Evolutionary conservation across 805 yeast species (phyloP).

Genomic region (Suhomyces sp.): DNA sequence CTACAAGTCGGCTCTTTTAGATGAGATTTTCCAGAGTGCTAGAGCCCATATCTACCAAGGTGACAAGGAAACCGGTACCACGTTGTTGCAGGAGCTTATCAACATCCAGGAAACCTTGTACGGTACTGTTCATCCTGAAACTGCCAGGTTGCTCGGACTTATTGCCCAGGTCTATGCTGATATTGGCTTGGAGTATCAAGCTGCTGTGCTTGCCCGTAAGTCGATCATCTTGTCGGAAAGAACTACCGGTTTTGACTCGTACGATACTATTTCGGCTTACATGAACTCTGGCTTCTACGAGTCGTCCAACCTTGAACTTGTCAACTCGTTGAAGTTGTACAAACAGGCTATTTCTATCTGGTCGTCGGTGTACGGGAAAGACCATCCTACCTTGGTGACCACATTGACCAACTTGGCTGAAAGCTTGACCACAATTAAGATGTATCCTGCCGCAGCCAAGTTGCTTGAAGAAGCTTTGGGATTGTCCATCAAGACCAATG

Average conservation of each 20-base stretch:
- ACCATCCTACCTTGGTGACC: slow-evolving; percentile 69
- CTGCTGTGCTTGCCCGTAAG: slow-evolving; percentile 63
- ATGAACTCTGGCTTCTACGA: slow-evolving; percentile 76
- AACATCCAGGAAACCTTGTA: slow-evolving; percentile 77
- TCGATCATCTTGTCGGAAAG: slow-evolving; percentile 77
- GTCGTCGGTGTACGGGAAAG: slow-evolving; percentile 53
- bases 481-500: slow-evolving; percentile 51
- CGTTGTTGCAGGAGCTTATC: slow-evolving; percentile 66
- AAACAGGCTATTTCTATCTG: slow-evolving; percentile 59
- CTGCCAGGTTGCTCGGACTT: slow-evolving; percentile 64
- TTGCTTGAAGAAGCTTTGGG: slow-evolving; percentile 55
- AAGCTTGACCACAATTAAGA: slow-evolving; percentile 53
- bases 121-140: slow-evolving; percentile 76
- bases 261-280: slow-evolving; percentile 68
- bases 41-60: slow-evolving; percentile 38
- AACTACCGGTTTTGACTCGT: slow-evolving; percentile 74
- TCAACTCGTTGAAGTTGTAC: slow-evolving; percentile 61
- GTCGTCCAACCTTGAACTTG: slow-evolving; percentile 52
- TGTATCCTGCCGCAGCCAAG: slow-evolving; percentile 46
- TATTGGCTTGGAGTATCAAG: slow-evolving; percentile 52
- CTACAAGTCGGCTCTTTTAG: slow-evolving; percentile 63
- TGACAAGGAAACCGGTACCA: slow-evolving; percentile 54
- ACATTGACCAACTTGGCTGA: slow-evolving; percentile 61
- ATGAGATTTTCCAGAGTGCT: slow-evolving; percentile 73
- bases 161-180: slow-evolving; percentile 69